Conservation (phyloP, 257 asterid species). For the Nicotiana tabacum region DNA sequence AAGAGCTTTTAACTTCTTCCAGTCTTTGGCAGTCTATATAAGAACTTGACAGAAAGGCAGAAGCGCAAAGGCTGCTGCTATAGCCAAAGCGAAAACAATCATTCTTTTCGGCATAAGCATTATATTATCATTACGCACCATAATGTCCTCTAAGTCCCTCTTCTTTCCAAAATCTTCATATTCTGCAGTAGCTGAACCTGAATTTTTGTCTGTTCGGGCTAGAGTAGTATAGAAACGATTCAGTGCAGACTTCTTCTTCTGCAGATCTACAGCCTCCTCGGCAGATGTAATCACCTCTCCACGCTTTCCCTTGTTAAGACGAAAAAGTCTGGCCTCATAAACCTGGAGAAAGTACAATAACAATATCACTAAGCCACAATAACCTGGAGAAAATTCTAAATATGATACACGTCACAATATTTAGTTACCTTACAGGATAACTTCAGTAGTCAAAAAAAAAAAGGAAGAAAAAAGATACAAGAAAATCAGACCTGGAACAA, state of each 20-base stretch:
- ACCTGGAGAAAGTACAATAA: slow-evolving; percentile 39
- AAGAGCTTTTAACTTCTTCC: not conserved
- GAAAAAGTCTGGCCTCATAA: slow-evolving; percentile 92
- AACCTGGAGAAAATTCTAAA: slow-evolving; percentile 7
- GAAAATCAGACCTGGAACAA: slow-evolving; percentile 69
- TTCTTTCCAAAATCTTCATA: slow-evolving; percentile 57
- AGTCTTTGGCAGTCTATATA: not conserved
- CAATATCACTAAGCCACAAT: not conserved
- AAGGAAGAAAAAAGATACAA: not conserved
- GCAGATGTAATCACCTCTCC: slow-evolving; percentile 73
- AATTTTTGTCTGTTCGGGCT: slow-evolving; percentile 53
- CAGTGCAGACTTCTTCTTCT: slow-evolving; percentile 67
- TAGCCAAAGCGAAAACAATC: slow-evolving; percentile 2
- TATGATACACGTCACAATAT: slow-evolving; percentile 7
- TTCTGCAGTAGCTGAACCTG: slow-evolving; percentile 34
- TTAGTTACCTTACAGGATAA: not conserved
- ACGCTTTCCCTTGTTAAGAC: slow-evolving; percentile 61
- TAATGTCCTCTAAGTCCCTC: slow-evolving; percentile 76
- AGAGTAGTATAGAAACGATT: slow-evolving; percentile 66
- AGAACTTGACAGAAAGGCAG: not conserved
- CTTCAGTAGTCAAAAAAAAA: not conserved
- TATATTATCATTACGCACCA: slow-evolving; percentile 40
- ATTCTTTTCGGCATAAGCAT: not conserved
- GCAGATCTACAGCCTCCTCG: slow-evolving; percentile 83
- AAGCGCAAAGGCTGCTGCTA: not conserved